phyloP scores from a whole-genome alignment of 306 rosid genomes.

The Trichosanthes cucumerina region DNA sequence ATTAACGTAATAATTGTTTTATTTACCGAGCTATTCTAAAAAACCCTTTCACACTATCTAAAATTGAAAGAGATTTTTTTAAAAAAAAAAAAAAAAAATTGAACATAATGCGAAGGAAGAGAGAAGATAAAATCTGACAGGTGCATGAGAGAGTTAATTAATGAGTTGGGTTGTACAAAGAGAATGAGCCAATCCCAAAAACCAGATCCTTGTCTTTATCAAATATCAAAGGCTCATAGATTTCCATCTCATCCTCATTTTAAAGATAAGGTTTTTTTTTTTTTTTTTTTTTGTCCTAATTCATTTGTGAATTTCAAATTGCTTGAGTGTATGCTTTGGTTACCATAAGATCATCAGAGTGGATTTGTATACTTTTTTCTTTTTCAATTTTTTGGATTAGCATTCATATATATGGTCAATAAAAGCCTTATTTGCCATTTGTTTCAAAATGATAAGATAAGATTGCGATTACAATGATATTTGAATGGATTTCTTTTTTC shows the following conservation, averaged over 20 bases:
- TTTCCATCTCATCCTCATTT: not conserved
- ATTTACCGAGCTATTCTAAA: too few species aligned
- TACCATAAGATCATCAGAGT: not conserved
- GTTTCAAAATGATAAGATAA: not conserved
- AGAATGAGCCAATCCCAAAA: slow-evolving; percentile 12
- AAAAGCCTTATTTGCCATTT: not conserved
- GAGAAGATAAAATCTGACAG: not conserved
- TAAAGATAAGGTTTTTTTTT: not conserved
- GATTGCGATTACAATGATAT: not conserved
- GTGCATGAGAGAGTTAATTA: not conserved
- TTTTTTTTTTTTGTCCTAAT: not conserved
- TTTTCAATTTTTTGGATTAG: not conserved
- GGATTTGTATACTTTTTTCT: not conserved
- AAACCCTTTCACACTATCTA: too few species aligned
- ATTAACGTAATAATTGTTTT: too few species aligned
- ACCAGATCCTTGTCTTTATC: not conserved
- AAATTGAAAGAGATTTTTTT: too few species aligned
- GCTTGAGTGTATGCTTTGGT: not conserved
- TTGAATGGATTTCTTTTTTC: not conserved
- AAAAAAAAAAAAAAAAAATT: too few species aligned
- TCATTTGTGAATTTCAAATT: not conserved
- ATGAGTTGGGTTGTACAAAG: not conserved
- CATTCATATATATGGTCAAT: not conserved
- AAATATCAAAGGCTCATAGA: not conserved
- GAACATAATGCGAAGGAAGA: not conserved